Conservation (phyloP, 495 filamentous ascomycete species). For the Penicillium desertorum region DNA sequence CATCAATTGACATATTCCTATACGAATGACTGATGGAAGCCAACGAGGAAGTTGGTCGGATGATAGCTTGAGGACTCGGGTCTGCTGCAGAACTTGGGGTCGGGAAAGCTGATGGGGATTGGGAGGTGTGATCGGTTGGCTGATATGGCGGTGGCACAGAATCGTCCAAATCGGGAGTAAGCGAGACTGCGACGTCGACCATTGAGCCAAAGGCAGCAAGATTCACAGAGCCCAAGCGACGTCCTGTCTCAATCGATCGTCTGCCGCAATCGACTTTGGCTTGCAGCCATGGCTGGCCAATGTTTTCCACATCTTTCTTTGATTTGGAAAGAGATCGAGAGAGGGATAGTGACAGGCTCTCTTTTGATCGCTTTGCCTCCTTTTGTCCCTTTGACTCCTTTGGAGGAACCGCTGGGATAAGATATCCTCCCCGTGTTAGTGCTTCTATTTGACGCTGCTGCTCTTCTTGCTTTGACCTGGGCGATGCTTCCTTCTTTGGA, state of each 20-base stretch:
- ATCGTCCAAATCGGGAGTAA: constrained; percentile 31
- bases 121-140: constrained; percentile 12
- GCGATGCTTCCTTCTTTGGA: constrained; percentile 33
- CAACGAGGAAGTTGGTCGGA: constrained; percentile 7
- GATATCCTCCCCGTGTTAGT: constrained; percentile 41
- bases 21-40: constrained; percentile 13
- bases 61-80: not conserved
- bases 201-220: constrained; percentile 38
- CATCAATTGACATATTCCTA: constrained; percentile 10
- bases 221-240: constrained; percentile 35
- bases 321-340: constrained; percentile 31
- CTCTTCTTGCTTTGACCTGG: constrained; percentile 32
- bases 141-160: constrained; percentile 34
- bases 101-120: constrained; percentile 11
- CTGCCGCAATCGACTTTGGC: constrained; percentile 26
- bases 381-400: constrained; percentile 17
- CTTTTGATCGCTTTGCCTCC: constrained; percentile 15
- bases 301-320: constrained; percentile 41
- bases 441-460: constrained; percentile 36
- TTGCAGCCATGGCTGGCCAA: constrained; percentile 44
- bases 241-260: constrained; percentile 16
- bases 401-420: constrained; percentile 17
- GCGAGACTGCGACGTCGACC: constrained; percentile 39
- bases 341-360: constrained; percentile 15
- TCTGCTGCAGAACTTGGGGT: constrained; percentile 9